These are phyloP conservation scores for Abelmoschus esculentus DNA, from an alignment of 345 rosid genomes.

Conservation along the genomic window DNA sequence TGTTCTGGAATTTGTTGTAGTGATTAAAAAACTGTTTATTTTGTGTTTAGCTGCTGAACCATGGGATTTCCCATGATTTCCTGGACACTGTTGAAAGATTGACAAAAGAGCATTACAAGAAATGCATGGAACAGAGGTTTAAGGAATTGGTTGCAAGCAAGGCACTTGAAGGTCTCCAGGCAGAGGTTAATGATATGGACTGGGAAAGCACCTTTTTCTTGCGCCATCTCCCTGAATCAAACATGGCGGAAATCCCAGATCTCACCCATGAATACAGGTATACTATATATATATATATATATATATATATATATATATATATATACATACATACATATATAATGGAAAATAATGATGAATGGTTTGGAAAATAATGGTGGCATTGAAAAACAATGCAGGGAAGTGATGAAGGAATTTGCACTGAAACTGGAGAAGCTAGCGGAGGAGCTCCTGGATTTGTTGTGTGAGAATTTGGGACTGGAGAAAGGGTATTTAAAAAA, in stretches of 20 bases:
- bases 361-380: too few species aligned
- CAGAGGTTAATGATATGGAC: conserved; percentile 73
- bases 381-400: conserved; percentile 28
- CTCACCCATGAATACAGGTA: conserved; percentile 73
- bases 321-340: too few species aligned
- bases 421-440: conserved; percentile 64
- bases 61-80: conserved; percentile 58
- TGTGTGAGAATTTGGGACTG: conserved; percentile 83
- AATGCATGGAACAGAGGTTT: conserved; percentile 81
- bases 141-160: conserved; percentile 59
- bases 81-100: conserved; percentile 66
- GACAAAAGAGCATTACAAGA: conserved; percentile 79
- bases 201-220: conserved; percentile 88
- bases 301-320: too few species aligned
- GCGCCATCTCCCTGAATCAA: conserved; percentile 68
- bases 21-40: not conserved
- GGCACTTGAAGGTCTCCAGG: conserved; percentile 47
- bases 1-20: not conserved
- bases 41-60: conserved; percentile 40
- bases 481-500: conserved; percentile 73
- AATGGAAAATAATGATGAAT: too few species aligned
- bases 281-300: too few species aligned
- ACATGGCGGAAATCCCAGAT: conserved; percentile 61
- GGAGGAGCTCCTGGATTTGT: conserved; percentile 64
- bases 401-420: conserved; percentile 69